A percentile compares a stretch with the other conserved stretches of the same genome.
Conservation (phyloP, 495 filamentous ascomycete species). For the Penicillium robsamsonii region DNA sequence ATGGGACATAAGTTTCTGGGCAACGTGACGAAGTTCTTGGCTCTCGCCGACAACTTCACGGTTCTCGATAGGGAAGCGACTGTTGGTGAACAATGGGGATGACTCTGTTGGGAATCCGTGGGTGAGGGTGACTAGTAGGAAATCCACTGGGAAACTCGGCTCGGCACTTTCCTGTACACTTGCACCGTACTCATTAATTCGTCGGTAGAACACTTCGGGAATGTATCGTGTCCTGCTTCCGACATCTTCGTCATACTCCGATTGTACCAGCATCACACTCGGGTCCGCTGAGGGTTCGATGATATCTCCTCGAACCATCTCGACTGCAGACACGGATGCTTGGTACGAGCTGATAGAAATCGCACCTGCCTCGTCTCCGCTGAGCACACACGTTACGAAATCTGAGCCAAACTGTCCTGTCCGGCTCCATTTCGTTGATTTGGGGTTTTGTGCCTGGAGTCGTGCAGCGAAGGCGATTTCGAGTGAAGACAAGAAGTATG, state of each 20-base stretch:
- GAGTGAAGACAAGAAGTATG: slow-evolving; percentile 88
- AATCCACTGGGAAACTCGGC: slow-evolving; percentile 93
- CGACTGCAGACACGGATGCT: slow-evolving; percentile 88
- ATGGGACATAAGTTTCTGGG: slow-evolving; percentile 58
- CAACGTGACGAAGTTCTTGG: slow-evolving; percentile 68
- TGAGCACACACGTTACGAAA: slow-evolving; percentile 94
- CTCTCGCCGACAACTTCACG: slow-evolving; percentile 78
- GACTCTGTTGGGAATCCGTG: slow-evolving; percentile 89
- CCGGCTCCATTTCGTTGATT: slow-evolving; percentile 95
- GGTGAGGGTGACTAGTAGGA: slow-evolving; percentile 90
- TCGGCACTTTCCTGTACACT: slow-evolving; percentile 97
- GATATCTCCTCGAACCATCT: slow-evolving; percentile 96
- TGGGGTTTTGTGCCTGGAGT: slow-evolving; percentile 82
- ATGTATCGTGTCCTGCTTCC: slow-evolving; percentile 82
- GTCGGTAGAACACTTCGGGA: slow-evolving; percentile 94
- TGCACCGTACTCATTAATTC: slow-evolving; percentile 93
- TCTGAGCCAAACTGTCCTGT: slow-evolving; percentile 92
- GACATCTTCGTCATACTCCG: slow-evolving; percentile 76
- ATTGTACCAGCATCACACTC: slow-evolving; percentile 87
- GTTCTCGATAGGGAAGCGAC: slow-evolving; percentile 84
- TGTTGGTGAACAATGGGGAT: slow-evolving; percentile 67
- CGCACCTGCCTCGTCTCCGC: slow-evolving; percentile 83
- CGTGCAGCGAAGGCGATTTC: slow-evolving; percentile 88
- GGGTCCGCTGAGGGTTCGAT: slow-evolving; percentile 94
- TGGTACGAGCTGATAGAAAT: slow-evolving; percentile 92